Percentiles rank a stretch among this genome's conserved stretches.
These are phyloP conservation scores for Pichia manshurica DNA, from an alignment of 805 yeast species.

Conservation along the genomic window DNA sequence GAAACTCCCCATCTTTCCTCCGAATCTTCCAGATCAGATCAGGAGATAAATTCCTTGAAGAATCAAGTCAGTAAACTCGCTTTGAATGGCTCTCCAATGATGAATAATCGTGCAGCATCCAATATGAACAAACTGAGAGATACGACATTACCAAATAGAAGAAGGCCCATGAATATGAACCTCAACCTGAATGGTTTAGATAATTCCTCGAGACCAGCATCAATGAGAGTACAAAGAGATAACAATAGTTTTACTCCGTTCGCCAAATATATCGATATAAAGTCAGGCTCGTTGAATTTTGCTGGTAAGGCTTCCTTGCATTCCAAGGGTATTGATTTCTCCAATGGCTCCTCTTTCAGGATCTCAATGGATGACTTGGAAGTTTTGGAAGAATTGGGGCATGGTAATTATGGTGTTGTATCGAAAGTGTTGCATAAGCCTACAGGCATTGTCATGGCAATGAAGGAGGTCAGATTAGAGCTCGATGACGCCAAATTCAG, in stretches of 20 bases:
- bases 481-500: conserved; percentile 90
- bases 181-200: not conserved
- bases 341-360: conserved; percentile 79
- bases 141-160: conserved; percentile 22
- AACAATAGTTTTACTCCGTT: conserved; percentile 72
- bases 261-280: conserved; percentile 83
- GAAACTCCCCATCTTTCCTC: not conserved
- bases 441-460: conserved; percentile 88
- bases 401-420: conserved; percentile 96
- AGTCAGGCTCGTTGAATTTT: conserved; percentile 86
- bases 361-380: conserved; percentile 81
- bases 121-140: conserved; percentile 19
- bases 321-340: conserved; percentile 86
- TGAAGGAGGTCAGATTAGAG: conserved; percentile 93
- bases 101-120: not conserved
- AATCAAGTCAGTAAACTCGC: not conserved
- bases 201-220: conserved; percentile 12
- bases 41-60: not conserved
- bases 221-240: conserved; percentile 15
- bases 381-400: conserved; percentile 81
- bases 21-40: not conserved
- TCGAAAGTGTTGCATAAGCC: conserved; percentile 91
- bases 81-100: conserved; percentile 1
- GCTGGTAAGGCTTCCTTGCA: conserved; percentile 91
- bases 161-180: conserved; percentile 13